Percentiles rank a stretch among this genome's conserved stretches.
Conservation (phyloP, 495 filamentous ascomycete genomes). For the Neurospora sp. region DNA sequence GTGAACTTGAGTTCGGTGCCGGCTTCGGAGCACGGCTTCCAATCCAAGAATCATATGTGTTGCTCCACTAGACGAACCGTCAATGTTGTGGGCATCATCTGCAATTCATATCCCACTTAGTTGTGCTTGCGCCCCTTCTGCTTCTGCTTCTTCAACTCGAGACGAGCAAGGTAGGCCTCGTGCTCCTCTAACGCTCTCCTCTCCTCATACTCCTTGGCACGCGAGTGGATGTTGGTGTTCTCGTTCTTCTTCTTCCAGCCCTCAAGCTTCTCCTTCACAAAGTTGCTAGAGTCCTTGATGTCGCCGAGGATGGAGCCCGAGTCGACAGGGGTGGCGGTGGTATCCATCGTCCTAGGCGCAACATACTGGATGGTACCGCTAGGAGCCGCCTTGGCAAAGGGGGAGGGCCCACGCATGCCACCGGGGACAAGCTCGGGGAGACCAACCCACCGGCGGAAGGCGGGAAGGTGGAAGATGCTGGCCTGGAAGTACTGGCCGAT, state of each 20-base stretch:
- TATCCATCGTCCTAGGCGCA: constrained; percentile 21
- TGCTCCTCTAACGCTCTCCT: constrained; percentile 35
- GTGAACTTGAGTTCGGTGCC: not conserved
- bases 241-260: constrained; percentile 15
- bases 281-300: constrained; percentile 16
- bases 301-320: constrained; percentile 12
- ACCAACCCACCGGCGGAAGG: constrained; percentile 39
- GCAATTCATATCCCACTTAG: not conserved
- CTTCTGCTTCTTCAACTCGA: constrained; percentile 15
- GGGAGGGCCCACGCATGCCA: not conserved
- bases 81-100: not conserved
- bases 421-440: constrained; percentile 35
- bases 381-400: constrained; percentile 1
- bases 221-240: constrained; percentile 12
- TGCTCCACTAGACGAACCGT: not conserved
- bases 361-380: constrained; percentile 12
- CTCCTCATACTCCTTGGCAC: constrained; percentile 36
- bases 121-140: constrained; percentile 2
- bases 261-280: constrained; percentile 28
- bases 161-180: constrained; percentile 24
- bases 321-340: constrained; percentile 6
- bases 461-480: constrained; percentile 37
- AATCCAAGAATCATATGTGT: not conserved
- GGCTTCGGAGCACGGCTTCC: not conserved
- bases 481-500: constrained; percentile 49